Evolutionary conservation across 257 asterid genomes (phyloP).

Genomic region (Jaltomata sinuosa): DNA sequence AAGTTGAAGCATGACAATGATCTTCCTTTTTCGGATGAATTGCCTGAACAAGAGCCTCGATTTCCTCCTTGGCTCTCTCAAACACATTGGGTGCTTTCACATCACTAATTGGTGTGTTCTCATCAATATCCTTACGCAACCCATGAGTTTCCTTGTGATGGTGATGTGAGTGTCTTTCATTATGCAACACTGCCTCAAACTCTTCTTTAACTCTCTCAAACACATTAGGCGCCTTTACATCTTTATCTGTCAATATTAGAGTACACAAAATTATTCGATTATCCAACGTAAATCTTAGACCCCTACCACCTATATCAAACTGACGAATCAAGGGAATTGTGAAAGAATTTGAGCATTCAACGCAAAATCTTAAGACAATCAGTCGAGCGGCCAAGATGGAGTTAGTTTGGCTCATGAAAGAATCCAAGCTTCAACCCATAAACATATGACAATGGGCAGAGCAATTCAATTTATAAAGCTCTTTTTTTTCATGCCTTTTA

Average conservation of each 20-base stretch:
- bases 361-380: not conserved
- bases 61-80: slow-evolving; percentile 74
- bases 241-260: slow-evolving; percentile 20
- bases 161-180: slow-evolving; percentile 16
- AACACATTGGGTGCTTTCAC: slow-evolving; percentile 76
- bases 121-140: slow-evolving; percentile 48
- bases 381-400: not conserved
- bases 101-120: slow-evolving; percentile 33
- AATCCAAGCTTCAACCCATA: not conserved
- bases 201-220: slow-evolving; percentile 42
- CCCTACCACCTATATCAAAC: not conserved
- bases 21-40: slow-evolving; percentile 51
- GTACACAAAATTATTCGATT: not conserved
- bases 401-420: not conserved
- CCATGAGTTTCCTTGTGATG: slow-evolving; percentile 69
- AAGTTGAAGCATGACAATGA: not conserved
- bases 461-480: not conserved
- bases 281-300: not conserved
- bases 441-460: not conserved
- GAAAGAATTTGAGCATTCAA: not conserved
- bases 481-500: not conserved
- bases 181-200: slow-evolving; percentile 27
- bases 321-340: not conserved
- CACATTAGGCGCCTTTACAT: slow-evolving; percentile 28
- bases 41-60: slow-evolving; percentile 59